Conservation (phyloP, 2,329 filamentous ascomycete species). For the Penicillium sp. region DNA sequence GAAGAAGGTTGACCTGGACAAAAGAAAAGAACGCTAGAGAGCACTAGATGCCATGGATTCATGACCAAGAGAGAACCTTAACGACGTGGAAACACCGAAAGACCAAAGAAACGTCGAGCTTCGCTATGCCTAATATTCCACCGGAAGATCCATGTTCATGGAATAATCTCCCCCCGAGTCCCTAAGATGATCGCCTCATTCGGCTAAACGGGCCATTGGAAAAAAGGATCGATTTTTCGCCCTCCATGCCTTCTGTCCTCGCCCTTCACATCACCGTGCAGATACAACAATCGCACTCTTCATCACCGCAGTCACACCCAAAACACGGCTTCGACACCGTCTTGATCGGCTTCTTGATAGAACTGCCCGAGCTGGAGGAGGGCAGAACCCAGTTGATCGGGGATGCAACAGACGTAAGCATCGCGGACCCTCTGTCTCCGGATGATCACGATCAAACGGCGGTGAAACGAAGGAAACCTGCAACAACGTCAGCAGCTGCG, state of each 20-base stretch:
- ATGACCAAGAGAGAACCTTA: neutral
- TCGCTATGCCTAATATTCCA: neutral
- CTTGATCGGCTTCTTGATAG: slow-evolving; percentile 42
- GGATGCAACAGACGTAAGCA: slow-evolving; percentile 22
- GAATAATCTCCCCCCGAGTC: no score
- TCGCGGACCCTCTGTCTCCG: neutral
- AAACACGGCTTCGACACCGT: slow-evolving; percentile 43
- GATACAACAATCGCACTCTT: slow-evolving; percentile 45
- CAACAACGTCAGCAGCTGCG: neutral
- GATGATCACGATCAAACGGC: neutral
- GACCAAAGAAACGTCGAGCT: neutral
- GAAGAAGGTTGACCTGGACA: no score
- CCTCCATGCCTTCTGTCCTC: neutral
- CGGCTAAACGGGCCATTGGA: neutral
- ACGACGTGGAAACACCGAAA: no score
- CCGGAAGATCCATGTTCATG: no score
- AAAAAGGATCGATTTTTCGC: neutral
- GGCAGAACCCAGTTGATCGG: slow-evolving; percentile 38
- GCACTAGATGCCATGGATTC: no score
- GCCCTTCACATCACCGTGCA: slow-evolving; percentile 42
- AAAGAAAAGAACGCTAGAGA: no score
- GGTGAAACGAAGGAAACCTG: neutral
- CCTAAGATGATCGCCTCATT: neutral
- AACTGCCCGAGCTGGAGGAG: slow-evolving; percentile 36
- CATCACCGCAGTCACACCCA: slow-evolving; percentile 44